phyloP scores from a whole-genome alignment of 371 early-diverging fungal genomes.

The Rhizomucor miehei region DNA sequence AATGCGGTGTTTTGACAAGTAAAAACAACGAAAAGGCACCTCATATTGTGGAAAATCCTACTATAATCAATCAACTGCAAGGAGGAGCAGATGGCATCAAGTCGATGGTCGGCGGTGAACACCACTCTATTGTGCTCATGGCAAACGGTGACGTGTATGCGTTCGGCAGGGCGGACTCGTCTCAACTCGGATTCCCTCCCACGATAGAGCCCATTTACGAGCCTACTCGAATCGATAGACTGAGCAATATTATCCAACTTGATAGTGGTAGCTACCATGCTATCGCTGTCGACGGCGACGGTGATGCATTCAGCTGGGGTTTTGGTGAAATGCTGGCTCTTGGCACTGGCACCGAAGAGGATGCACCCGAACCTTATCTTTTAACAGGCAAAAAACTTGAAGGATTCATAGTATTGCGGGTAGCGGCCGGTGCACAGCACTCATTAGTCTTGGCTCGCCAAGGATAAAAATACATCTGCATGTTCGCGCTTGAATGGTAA shows the following conservation, averaged over 20 bases:
- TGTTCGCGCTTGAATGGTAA: no score
- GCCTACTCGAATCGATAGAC: slow-evolving; percentile 49
- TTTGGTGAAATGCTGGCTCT: slow-evolving; percentile 76
- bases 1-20: slow-evolving; percentile 67
- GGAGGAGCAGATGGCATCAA: slow-evolving; percentile 35
- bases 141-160: slow-evolving; percentile 75
- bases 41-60: slow-evolving; percentile 45
- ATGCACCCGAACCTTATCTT: slow-evolving; percentile 44
- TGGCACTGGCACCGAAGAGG: slow-evolving; percentile 76
- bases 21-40: slow-evolving; percentile 28
- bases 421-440: slow-evolving; percentile 79
- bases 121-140: slow-evolving; percentile 79
- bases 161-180: slow-evolving; percentile 89
- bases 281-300: slow-evolving; percentile 66
- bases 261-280: slow-evolving; percentile 88
- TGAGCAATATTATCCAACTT: slow-evolving; percentile 58
- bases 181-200: slow-evolving; percentile 88
- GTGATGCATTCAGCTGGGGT: slow-evolving; percentile 90
- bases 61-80: slow-evolving; percentile 38
- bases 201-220: slow-evolving; percentile 47
- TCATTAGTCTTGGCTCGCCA: slow-evolving; percentile 15
- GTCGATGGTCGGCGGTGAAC: slow-evolving; percentile 84
- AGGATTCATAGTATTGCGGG: slow-evolving; percentile 47
- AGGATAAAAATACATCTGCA: no score
- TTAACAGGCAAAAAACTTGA: slow-evolving; percentile 58